Base-by-base conservation (phyloP, 331 rosid species). In the Acacia concinna region DNA sequence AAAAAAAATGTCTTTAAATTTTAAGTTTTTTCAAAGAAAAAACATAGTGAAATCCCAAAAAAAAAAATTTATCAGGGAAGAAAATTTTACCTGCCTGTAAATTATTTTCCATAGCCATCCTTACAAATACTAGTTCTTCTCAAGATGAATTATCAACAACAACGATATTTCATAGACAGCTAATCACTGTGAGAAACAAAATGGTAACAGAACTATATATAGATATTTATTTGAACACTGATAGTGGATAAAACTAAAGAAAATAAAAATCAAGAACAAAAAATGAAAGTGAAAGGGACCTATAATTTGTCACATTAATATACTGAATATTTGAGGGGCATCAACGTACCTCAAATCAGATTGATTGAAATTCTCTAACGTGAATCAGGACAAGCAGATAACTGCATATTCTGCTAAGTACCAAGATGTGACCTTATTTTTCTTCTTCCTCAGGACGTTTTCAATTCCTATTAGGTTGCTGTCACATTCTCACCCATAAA, bases 301-400 rank as follows among this genome's bases (percentile, higher is more conserved):
- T 72, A 27, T 43, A 41, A 14, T 34, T 15, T 62, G 83, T 52
- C 14, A 34, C 28, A 47, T 31, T 7, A 56, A 56, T 25, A 56
- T 25, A 56, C 76, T 46, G 7, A 40, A 52, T 7, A 44, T 56
- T 43, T 57, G 71, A 65, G 76, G 80, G 67, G 77, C 59, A 47
- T 75, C 59, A 69, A 25, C 6, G 37, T 75, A 2, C 12, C 66
- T 81, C 21, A 69, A 34, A 2, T 63, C 37, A 41, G 37, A 34
- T 4, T 76, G 49, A 76, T 62, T 62, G 62, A 40, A 71, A 76
- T 77, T 71, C 30, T 81, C 49, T 38, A 10, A 17, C 46, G 17
- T 43, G 57, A 72, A 72, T 72, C 69, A 41, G 59, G 85, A 77
- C 79, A 77, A 82, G 64, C 79, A 77, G 69, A 77, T 64, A 7